A percentile compares a stretch with the other conserved stretches of the same genome.
Conservation (phyloP, 192 early-diverging fungal genomes). For the Endogone sp. region DNA sequence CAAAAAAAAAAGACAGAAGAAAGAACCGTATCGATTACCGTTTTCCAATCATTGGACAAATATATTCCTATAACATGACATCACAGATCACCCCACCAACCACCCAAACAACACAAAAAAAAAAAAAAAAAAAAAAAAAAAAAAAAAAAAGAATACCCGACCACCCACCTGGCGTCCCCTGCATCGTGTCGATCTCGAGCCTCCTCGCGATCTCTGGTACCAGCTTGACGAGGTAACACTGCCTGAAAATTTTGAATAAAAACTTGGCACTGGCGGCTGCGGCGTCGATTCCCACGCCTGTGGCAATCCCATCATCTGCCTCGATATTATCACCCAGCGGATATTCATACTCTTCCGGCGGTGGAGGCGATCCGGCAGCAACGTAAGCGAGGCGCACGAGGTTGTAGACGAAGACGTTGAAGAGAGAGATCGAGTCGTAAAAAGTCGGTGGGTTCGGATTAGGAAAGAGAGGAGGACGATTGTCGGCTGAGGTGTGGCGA, state of each 20-base stretch:
- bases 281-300: slow-evolving; percentile 54
- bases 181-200: slow-evolving; percentile 34
- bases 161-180: slow-evolving; percentile 39
- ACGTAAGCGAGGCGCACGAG: slow-evolving; percentile 53
- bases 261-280: slow-evolving; percentile 53
- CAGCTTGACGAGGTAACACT: slow-evolving; percentile 62
- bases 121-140: no score
- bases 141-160: no score
- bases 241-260: slow-evolving; percentile 70
- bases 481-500: no score
- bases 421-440: slow-evolving; percentile 44
- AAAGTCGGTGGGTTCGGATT: slow-evolving; percentile 52
- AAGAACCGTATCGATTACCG: no score
- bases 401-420: slow-evolving; percentile 47
- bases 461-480: slow-evolving; percentile 49
- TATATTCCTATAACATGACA: no score
- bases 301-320: slow-evolving; percentile 53
- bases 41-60: no score
- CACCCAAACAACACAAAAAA: no score
- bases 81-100: no score
- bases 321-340: slow-evolving; percentile 40
- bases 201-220: slow-evolving; percentile 65
- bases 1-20: no score
- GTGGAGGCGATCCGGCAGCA: slow-evolving; percentile 54
- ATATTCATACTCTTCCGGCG: slow-evolving; percentile 54